Percentiles rank a stretch among this genome's conserved stretches.
Evolutionary conservation across 2,329 filamentous ascomycete species (phyloP).

Genomic region (Dothideomycetes sp.): DNA sequence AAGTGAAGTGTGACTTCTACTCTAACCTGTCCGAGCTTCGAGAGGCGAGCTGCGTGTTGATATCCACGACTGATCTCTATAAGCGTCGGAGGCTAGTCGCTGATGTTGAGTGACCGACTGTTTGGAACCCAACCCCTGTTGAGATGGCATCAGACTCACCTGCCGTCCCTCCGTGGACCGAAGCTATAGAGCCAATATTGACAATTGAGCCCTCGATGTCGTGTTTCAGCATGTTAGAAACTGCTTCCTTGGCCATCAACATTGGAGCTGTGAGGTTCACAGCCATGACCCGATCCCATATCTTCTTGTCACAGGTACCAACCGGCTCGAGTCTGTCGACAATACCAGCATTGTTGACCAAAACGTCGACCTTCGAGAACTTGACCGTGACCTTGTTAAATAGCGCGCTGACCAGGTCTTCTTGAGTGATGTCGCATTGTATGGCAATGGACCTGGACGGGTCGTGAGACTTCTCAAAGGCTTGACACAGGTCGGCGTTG

Average conservation of each 20-base stretch:
- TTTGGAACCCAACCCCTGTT: no score
- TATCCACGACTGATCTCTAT: no score
- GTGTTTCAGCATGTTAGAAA: conserved; percentile 37
- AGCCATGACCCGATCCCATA: conserved; percentile 44
- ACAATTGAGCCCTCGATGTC: conserved; percentile 37
- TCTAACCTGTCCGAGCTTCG: no score
- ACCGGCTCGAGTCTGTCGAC: conserved; percentile 45
- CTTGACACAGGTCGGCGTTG: conserved; percentile 18
- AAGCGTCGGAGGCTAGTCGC: no score
- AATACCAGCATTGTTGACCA: conserved; percentile 38
- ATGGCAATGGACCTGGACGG: conserved; percentile 19
- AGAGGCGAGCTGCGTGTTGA: no score
- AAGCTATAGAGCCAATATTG: conserved; percentile 41
- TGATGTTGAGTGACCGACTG: no score
- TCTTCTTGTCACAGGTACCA: conserved; percentile 31
- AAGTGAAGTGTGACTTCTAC: no score
- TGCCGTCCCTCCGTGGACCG: conserved; percentile 29
- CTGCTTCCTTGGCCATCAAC: conserved; percentile 39
- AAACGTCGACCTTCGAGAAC: conserved; percentile 43
- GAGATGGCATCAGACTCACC: no score
- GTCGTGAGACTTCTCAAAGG: conserved; percentile 16
- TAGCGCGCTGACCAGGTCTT: conserved; percentile 24
- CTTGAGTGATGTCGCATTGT: conserved; percentile 27
- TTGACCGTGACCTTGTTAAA: conserved; percentile 23
- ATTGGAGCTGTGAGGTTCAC: conserved; percentile 48